These are phyloP conservation scores for Jatropha multifida DNA, from an alignment of 441 rosid species.

Conservation along the genomic window DNA sequence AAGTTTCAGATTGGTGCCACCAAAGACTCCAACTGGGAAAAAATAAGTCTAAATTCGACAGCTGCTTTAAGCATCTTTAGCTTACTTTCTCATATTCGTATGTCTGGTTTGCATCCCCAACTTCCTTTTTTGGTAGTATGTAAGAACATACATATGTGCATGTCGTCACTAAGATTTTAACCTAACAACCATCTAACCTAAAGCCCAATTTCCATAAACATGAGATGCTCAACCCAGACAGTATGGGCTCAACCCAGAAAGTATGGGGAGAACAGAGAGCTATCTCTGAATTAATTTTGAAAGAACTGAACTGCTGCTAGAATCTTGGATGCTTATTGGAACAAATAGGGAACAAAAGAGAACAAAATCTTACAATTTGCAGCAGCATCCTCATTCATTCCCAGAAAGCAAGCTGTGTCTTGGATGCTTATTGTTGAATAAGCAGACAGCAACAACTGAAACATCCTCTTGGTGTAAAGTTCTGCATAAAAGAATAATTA, in stretches of 20 bases:
- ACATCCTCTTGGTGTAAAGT: conserved; percentile 78
- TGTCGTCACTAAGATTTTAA: neutral
- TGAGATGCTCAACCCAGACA: neutral
- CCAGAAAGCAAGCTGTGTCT: conserved; percentile 78
- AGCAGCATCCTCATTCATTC: conserved; percentile 81
- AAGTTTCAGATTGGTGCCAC: neutral
- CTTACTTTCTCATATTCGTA: neutral
- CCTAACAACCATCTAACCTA: neutral
- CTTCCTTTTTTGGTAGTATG: neutral
- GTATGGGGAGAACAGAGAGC: neutral
- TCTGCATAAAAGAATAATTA: conserved; percentile 44
- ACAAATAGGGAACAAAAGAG: neutral
- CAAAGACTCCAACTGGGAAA: neutral
- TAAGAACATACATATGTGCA: neutral
- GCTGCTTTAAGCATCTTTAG: neutral
- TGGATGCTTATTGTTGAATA: conserved; percentile 73
- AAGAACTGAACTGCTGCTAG: neutral
- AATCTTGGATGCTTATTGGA: neutral
- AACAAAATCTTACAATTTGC: conserved; percentile 57
- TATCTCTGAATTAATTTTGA: neutral
- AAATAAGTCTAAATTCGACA: neutral
- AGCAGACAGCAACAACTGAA: conserved; percentile 73
- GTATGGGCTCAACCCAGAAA: neutral
- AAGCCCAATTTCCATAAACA: neutral
- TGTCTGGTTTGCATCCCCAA: neutral